These are phyloP conservation scores for Moelleriella libera DNA, from an alignment of 2,329 filamentous ascomycete species.

Conservation along the genomic window DNA sequence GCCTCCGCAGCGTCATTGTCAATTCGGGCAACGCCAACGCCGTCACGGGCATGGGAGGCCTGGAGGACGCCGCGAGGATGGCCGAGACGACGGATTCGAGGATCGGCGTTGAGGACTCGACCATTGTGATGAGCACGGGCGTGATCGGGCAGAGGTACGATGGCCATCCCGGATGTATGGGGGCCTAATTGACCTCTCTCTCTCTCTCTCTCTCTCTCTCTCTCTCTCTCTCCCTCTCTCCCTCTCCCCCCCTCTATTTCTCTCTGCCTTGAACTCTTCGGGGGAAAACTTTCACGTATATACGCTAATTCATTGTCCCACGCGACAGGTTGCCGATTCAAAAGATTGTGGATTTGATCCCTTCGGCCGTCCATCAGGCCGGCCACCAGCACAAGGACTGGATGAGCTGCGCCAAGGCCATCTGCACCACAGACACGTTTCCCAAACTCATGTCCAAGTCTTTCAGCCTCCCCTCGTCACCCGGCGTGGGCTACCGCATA, in stretches of 20 bases:
- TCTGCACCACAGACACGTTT: slow-evolving; percentile 97
- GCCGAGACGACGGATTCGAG: slow-evolving; percentile 59
- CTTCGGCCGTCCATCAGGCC: slow-evolving; percentile 56
- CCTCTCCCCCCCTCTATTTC: too few species aligned
- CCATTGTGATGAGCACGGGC: slow-evolving; percentile 96
- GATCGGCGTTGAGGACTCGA: slow-evolving; percentile 36
- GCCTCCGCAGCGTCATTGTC: slow-evolving; percentile 70
- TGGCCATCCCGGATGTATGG: too few species aligned
- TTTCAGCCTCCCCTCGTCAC: slow-evolving; percentile 73
- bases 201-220: neutral
- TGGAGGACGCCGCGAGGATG: slow-evolving; percentile 83
- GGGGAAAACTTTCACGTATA: too few species aligned
- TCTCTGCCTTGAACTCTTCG: too few species aligned
- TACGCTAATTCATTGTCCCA: neutral
- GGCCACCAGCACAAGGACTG: slow-evolving; percentile 71
- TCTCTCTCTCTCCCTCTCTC: neutral
- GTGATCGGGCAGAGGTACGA: slow-evolving; percentile 81
- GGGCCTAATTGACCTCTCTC: neutral
- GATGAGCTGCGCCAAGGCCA: slow-evolving; percentile 75
- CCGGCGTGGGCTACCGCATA: slow-evolving; percentile 63
- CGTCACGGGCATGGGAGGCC: slow-evolving; percentile 79
- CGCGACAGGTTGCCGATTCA: slow-evolving; percentile 61
- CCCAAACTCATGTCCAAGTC: slow-evolving; percentile 81
- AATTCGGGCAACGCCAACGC: slow-evolving; percentile 97
- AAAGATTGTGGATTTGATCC: slow-evolving; percentile 77